Percentiles rank a stretch among this genome's conserved stretches.
Evolutionary conservation across 495 filamentous ascomycete species (phyloP).

Genomic region (Penicillium herquei): DNA sequence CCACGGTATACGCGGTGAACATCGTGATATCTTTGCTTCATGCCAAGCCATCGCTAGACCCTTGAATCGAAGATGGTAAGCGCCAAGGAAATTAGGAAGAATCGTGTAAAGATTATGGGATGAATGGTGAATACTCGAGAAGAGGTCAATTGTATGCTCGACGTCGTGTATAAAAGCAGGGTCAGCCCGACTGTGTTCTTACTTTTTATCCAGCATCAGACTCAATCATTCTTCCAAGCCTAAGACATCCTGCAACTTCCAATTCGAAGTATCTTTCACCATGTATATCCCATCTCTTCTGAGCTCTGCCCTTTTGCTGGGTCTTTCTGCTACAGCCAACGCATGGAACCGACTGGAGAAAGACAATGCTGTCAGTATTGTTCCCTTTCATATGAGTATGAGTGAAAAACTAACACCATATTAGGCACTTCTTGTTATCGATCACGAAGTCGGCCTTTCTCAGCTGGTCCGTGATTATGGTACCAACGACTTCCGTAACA

Average conservation of each 20-base stretch:
- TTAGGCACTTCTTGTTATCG: conserved; percentile 61
- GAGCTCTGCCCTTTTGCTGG: conserved; percentile 17
- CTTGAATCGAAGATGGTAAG: background rate
- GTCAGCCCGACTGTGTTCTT: background rate
- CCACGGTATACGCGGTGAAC: background rate
- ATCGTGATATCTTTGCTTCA: background rate
- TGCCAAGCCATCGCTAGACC: background rate
- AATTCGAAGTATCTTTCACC: background rate
- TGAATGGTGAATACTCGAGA: background rate
- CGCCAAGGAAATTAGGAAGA: background rate
- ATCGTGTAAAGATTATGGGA: background rate
- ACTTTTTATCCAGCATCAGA: background rate
- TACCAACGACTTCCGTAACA: conserved; percentile 60
- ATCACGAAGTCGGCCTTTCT: conserved; percentile 71
- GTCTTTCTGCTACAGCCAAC: conserved; percentile 17
- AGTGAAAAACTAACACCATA: background rate
- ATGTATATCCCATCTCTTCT: conserved; percentile 18
- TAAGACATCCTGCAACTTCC: background rate
- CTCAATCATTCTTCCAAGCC: background rate
- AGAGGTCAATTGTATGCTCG: background rate
- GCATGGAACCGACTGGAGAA: conserved; percentile 53
- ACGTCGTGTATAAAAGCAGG: background rate
- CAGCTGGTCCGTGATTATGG: conserved; percentile 63
- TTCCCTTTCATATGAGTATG: background rate
- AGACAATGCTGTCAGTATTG: conserved; percentile 44